Base-by-base conservation (phyloP, 2,329 filamentous ascomycete genomes). In the Neofusicoccum ribis region DNA sequence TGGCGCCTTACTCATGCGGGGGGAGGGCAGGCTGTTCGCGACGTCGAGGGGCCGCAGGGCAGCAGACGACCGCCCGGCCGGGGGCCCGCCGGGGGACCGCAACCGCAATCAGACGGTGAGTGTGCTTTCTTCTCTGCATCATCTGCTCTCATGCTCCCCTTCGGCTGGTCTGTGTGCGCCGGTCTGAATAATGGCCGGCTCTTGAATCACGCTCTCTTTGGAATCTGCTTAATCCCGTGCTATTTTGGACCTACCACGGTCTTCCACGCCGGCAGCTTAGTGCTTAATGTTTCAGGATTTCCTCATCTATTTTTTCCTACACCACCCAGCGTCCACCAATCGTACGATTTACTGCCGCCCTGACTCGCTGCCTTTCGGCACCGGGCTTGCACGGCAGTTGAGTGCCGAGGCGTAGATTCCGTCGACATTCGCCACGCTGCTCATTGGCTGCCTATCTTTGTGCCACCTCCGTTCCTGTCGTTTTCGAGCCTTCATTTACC, bases 21-120 rank as follows among this genome's bases (percentile, higher is more conserved):
- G n/a, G 15, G 37, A 39, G 54, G 54, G 54, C 54, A 59, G 54
- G 23, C 23, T 34, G 39, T 59, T 59, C 54, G 41, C 54, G 7
- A 46, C 54, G 8, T 44, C 54, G 54, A 20, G 6, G 3, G 23
- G 7, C 27, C 11, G 54, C 3, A 34, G 54, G 54, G 54, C 54
- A 46, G 17, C 39, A 20, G 11, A 44, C 54, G 39, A 14, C 9
- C 5, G 11, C 37, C 51, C 37, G 50, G 5, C 50, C 50, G 50
- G 12, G 34, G 50, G 50, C 14, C 34, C 50, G 50, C 50, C 34
- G 20, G 54, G 39, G 41, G 23, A 59, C 17, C 52, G 37, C 36
- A 27, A 39, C 37, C 52, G 20, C 54, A 31, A 31, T 43, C 54
- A 59, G 39, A 59, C 54, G 39, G 54, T 59, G 54, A 59, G 54